Evolutionary conservation across 78 protist species (phyloP).

Genomic region (Cavenderia fasciculata): DNA sequence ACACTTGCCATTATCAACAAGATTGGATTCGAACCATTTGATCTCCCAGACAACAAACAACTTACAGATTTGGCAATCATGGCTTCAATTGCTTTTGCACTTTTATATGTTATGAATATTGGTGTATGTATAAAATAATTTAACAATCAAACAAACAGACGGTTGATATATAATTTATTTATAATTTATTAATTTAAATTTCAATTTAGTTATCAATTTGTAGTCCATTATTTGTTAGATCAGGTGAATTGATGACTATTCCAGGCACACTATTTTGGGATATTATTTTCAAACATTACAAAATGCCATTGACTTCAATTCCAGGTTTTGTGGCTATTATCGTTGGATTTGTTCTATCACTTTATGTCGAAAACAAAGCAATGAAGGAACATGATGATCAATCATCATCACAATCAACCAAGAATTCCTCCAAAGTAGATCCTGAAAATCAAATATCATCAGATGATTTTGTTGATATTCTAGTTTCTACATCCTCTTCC

Average conservation of each 20-base stretch:
- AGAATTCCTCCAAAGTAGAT: background rate
- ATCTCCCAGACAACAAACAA: background rate
- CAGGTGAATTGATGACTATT: slow-evolving; percentile 31
- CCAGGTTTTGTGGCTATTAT: slow-evolving; percentile 19
- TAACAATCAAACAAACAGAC: no score
- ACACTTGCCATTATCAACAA: background rate
- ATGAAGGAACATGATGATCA: no score
- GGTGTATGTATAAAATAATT: no score
- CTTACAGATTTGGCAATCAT: background rate
- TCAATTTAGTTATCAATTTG: background rate
- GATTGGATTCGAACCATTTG: background rate
- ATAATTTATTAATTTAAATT: no score
- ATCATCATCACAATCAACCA: background rate
- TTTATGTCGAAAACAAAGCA: slow-evolving; percentile 13
- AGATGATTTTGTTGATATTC: no score
- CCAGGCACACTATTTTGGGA: slow-evolving; percentile 16
- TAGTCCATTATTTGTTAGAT: slow-evolving; percentile 14
- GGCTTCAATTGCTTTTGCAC: background rate
- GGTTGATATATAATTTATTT: no score
- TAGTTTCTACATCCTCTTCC: no score
- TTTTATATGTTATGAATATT: background rate
- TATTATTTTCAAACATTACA: background rate
- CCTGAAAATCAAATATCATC: no score
- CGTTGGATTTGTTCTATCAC: slow-evolving; percentile 3
- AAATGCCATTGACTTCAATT: slow-evolving; percentile 4